phyloP scores from a whole-genome alignment of 2,329 filamentous ascomycete genomes.

The Stagonosporopsis rhizophila region DNA sequence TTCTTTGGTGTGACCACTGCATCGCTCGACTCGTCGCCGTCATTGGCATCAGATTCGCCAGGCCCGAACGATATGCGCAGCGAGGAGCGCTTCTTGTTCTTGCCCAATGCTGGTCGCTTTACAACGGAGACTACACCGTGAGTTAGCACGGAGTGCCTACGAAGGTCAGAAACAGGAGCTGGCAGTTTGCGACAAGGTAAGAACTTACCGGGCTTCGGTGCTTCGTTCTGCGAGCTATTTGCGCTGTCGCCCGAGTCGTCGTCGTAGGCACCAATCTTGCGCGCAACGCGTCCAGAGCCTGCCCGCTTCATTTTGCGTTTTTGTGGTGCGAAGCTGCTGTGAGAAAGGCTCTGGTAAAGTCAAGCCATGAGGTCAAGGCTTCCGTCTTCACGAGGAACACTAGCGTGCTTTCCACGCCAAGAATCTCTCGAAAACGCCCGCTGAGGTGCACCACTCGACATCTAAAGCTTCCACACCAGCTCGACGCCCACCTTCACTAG shows the following conservation, averaged over 20 bases:
- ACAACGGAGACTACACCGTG: conserved; percentile 57
- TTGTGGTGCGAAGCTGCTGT: background rate
- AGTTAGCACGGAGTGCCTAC: conserved; percentile 55
- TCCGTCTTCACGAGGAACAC: conserved; percentile 13
- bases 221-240: conserved; percentile 40
- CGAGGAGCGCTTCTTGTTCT: conserved; percentile 73
- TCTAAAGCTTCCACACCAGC: conserved; percentile 2
- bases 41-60: conserved; percentile 59
- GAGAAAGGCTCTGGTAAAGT: background rate
- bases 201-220: conserved; percentile 53
- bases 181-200: conserved; percentile 27
- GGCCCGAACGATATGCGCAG: conserved; percentile 80
- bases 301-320: conserved; percentile 61
- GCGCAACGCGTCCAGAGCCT: conserved; percentile 70
- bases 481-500: background rate
- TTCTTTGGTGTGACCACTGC: conserved; percentile 68
- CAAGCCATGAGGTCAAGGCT: conserved; percentile 3
- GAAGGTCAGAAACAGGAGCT: conserved; percentile 38
- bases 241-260: conserved; percentile 52
- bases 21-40: conserved; percentile 58
- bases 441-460: background rate
- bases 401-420: conserved; percentile 23
- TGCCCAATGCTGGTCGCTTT: conserved; percentile 60
- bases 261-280: conserved; percentile 77
- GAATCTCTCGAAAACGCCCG: conserved; percentile 28